Evolutionary conservation across 2,329 filamentous ascomycete species (phyloP).

Genomic region (Lasiodiplodia sp.): DNA sequence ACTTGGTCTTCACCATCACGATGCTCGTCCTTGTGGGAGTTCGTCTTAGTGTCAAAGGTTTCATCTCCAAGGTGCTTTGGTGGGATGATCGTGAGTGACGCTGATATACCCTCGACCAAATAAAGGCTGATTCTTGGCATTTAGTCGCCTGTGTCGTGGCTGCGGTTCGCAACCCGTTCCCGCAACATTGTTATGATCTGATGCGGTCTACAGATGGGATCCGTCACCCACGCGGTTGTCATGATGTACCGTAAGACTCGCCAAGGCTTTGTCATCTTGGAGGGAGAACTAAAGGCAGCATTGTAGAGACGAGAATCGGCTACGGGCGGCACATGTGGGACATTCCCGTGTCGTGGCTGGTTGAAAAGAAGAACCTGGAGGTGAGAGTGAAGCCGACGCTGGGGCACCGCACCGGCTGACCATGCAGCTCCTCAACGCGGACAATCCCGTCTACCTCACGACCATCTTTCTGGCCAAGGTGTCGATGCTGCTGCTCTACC

Average conservation of each 20-base stretch:
- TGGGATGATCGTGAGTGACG: constrained; percentile 14
- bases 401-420: neutral
- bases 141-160: constrained; percentile 4
- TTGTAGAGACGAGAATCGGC: neutral
- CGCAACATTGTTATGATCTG: neutral
- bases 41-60: neutral
- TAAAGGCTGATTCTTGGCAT: neutral
- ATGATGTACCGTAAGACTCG: constrained; percentile 5
- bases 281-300: neutral
- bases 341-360: constrained; percentile 8
- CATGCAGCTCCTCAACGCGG: constrained; percentile 19
- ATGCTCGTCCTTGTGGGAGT: neutral
- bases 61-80: constrained; percentile 15
- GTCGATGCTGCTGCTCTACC: constrained; percentile 24
- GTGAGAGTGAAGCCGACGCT: neutral
- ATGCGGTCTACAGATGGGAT: neutral
- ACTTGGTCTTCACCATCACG: neutral
- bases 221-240: constrained; percentile 3
- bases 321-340: constrained; percentile 23
- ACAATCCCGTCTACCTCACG: constrained; percentile 17
- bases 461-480: constrained; percentile 15
- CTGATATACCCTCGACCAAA: neutral
- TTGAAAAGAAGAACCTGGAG: neutral
- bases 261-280: neutral
- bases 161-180: constrained; percentile 2